Evolutionary conservation across 768 basidiomycete genomes (phyloP), one percentile per base, ranked within the genome.

Genomic region (Vishniacozyma victoriae): DNA sequence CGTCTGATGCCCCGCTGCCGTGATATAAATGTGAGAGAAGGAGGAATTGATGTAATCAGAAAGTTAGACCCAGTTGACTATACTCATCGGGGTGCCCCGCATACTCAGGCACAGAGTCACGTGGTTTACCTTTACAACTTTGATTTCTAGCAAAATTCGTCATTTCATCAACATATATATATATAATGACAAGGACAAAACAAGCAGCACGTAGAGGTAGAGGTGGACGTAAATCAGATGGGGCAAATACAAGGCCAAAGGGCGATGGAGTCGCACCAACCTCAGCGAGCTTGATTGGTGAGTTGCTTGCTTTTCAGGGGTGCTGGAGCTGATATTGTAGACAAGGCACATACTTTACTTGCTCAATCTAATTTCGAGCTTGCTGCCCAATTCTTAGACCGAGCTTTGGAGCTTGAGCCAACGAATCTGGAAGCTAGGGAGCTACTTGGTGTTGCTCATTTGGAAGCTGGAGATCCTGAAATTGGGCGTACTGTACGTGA

Each of bases 351-450:
- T 64, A 75, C 78, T n/a, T 76, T 92, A 46, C 79, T 92, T 57
- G 77, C 82, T 19, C 85, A 89, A 73, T 88, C 85, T 64, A 83
- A 91, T 71, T 90, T 86, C 67, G 80, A 84, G 41, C 80, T 92
- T 40, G 87, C 89, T 2, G 73, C 78, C 42, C 80, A 78, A 43
- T 91, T 92, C 67, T 75, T 82, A 31, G 74, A 76, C 37, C 80
- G 89, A 36, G 78, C 84, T 15, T 72, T 90, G 24, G 78, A 84
- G 55, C 74, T 79, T 41, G 79, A 85, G 46, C 76, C 82, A 9
- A 71, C 73, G 24, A 80, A 86, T 73, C 76, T 75, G 1, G 80
- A 83, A 50, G 87, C 83, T 1, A 82, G 77, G 60, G 89, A 92
- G 70, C 82, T 91, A 71, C 75, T 87, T 6, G 90, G 88, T 1